Evolutionary conservation across 768 basidiomycete species (phyloP).

Genomic region (Royoungia palumana): DNA sequence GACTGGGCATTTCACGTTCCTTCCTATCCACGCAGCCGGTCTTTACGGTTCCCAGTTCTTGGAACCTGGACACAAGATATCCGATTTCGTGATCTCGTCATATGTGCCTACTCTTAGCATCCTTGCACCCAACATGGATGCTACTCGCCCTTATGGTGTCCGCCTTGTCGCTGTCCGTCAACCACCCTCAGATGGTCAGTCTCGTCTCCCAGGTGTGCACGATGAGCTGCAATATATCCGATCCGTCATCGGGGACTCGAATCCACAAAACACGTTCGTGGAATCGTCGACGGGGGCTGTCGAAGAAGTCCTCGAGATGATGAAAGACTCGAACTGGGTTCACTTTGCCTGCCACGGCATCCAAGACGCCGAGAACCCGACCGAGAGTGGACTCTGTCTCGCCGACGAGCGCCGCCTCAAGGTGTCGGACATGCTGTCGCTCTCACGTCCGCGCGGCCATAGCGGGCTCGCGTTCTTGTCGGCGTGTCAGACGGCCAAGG

Average conservation of each 20-base stretch:
- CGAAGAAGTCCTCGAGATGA: not conserved
- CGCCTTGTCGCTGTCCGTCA: conserved; percentile 10
- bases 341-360: conserved; percentile 34
- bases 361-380: conserved; percentile 19
- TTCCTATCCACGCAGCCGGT: conserved; percentile 4
- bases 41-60: not conserved
- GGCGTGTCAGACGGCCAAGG: conserved; percentile 44
- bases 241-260: not conserved
- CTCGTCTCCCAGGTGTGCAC: conserved; percentile 3
- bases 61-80: not conserved
- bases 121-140: not conserved
- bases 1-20: not conserved
- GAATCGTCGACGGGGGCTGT: not conserved
- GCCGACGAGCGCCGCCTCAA: not conserved
- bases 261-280: not conserved
- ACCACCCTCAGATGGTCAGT: conserved; percentile 10
- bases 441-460: conserved; percentile 15
- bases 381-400: conserved; percentile 23
- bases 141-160: not conserved
- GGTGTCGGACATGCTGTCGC: conserved; percentile 3
- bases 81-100: conserved; percentile 13
- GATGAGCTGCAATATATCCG: conserved; percentile 21
- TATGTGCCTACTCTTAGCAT: conserved; percentile 29
- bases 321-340: conserved; percentile 6
- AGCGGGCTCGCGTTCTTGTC: conserved; percentile 42